phyloP scores from a whole-genome alignment of 2,329 filamentous ascomycete species.

The Aspergillus aculeatinus region DNA sequence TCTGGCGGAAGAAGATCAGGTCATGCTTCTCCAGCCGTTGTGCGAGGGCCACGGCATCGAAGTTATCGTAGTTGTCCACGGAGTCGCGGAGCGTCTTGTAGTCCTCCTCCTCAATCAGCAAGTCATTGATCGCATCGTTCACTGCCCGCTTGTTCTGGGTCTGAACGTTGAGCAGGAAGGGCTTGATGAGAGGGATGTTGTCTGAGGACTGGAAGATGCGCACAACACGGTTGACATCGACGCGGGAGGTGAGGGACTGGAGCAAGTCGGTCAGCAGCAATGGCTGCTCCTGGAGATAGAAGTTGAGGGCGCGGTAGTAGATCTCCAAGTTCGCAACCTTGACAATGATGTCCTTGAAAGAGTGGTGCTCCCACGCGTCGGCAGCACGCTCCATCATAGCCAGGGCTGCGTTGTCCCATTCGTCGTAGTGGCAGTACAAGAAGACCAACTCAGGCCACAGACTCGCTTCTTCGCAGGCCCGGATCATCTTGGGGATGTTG shows the following conservation, averaged over 20 bases:
- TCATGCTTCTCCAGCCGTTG: slow-evolving; percentile 95
- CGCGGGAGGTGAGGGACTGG: slow-evolving; percentile 84
- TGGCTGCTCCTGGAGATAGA: slow-evolving; percentile 96
- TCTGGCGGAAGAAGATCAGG: slow-evolving; percentile 97
- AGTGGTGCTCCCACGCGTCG: slow-evolving; percentile 98
- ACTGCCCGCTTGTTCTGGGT: slow-evolving; percentile 96
- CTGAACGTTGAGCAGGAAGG: slow-evolving; percentile 95
- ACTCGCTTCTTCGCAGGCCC: slow-evolving; percentile 88
- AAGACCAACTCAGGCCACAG: slow-evolving; percentile 98
- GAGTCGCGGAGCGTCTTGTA: slow-evolving; percentile 98
- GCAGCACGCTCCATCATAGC: slow-evolving; percentile 97
- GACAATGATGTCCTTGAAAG: slow-evolving; percentile 97
- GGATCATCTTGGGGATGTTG: slow-evolving; percentile 97
- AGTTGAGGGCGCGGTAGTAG: slow-evolving; percentile 95
- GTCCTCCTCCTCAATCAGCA: slow-evolving; percentile 97
- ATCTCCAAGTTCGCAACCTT: slow-evolving; percentile 99
- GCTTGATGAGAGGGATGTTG: slow-evolving; percentile 97
- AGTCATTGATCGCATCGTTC: slow-evolving; percentile 96
- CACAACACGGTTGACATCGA: slow-evolving; percentile 98
- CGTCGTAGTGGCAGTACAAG: slow-evolving; percentile 97
- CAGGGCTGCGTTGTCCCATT: slow-evolving; percentile 94
- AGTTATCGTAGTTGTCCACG: slow-evolving; percentile 98
- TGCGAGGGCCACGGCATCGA: slow-evolving; percentile 90
- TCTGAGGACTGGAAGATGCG: slow-evolving; percentile 99
- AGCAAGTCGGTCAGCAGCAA: slow-evolving; percentile 93